Percentiles rank a stretch among this genome's conserved stretches.
phyloP scores from a whole-genome alignment of 163 green algal species.

The Prototheca stagnorum region DNA sequence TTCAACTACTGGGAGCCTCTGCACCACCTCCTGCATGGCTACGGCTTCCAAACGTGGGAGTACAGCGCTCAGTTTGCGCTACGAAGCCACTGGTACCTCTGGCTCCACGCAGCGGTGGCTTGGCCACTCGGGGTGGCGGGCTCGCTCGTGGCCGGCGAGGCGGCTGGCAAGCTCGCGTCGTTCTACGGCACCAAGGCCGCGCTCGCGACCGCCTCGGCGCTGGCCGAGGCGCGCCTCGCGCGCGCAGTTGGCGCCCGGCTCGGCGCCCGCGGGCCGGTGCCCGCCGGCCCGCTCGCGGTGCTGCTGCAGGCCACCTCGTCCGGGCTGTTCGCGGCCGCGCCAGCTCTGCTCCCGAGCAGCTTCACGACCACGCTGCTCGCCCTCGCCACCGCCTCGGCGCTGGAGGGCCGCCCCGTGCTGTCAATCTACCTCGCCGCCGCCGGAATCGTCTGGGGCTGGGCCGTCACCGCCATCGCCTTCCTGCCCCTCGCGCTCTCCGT shows the following conservation, averaged over 20 bases:
- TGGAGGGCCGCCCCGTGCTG: constrained; percentile 3
- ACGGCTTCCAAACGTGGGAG: constrained; percentile 52
- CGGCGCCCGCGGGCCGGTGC: neutral
- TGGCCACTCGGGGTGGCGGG: constrained; percentile 16
- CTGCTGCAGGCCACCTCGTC: constrained; percentile 27
- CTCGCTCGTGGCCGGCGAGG: constrained; percentile 4
- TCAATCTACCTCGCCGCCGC: constrained; percentile 5
- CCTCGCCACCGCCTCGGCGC: constrained; percentile 26
- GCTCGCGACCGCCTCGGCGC: constrained; percentile 34
- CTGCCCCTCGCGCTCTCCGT: constrained; percentile 52
- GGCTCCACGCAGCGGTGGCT: constrained; percentile 42
- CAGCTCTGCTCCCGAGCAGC: constrained; percentile 51
- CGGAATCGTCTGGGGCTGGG: constrained; percentile 60
- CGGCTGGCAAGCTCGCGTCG: constrained; percentile 22
- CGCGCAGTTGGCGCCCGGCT: constrained; percentile 10
- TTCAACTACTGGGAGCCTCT: constrained; percentile 89
- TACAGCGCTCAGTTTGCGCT: constrained; percentile 55
- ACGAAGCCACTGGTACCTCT: constrained; percentile 63
- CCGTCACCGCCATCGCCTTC: constrained; percentile 50
- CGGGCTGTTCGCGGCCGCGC: constrained; percentile 49
- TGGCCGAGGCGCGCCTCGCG: constrained; percentile 37
- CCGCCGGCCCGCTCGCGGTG: constrained; percentile 27
- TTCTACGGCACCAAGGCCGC: constrained; percentile 41
- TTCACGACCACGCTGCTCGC: constrained; percentile 65
- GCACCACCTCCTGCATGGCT: constrained; percentile 61